Percentiles rank a stretch among this genome's conserved stretches.
phyloP scores from a whole-genome alignment of 2,329 filamentous ascomycete genomes.

The Dactylellina cionopaga region DNA sequence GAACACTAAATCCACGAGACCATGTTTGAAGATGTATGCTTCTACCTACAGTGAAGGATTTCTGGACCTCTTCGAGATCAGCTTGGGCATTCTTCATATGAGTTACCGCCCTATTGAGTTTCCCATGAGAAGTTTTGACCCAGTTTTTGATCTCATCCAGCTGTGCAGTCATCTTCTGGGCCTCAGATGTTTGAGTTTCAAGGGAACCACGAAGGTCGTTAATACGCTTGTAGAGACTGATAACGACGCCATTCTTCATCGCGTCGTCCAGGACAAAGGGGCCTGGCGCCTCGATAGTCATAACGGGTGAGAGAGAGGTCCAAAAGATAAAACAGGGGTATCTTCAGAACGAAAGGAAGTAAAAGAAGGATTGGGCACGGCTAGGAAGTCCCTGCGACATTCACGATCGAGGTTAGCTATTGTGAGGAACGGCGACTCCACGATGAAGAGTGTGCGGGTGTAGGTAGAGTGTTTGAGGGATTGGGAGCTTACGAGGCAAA shows the following conservation, averaged over 20 bases:
- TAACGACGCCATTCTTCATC: slow-evolving; percentile 27
- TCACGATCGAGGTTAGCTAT: not conserved
- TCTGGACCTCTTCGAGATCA: slow-evolving; percentile 12
- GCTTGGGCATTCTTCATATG: slow-evolving; percentile 17
- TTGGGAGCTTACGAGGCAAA: too few species aligned
- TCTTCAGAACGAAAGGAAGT: not conserved
- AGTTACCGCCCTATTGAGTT: not conserved
- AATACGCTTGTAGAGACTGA: slow-evolving; percentile 17
- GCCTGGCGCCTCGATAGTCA: not conserved
- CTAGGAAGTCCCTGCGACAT: not conserved
- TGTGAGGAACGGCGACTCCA: not conserved
- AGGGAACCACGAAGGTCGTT: slow-evolving; percentile 7
- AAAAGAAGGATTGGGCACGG: not conserved
- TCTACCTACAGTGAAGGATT: slow-evolving; percentile 1
- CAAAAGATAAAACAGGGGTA: not conserved
- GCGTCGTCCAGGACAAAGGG: slow-evolving; percentile 11
- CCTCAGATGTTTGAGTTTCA: slow-evolving; percentile 8
- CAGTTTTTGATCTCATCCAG: slow-evolving; percentile 5
- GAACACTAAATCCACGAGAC: too few species aligned
- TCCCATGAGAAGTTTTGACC: slow-evolving; percentile 1
- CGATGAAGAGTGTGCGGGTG: too few species aligned
- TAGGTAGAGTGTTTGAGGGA: too few species aligned
- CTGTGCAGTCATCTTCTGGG: slow-evolving; percentile 9
- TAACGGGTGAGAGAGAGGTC: not conserved
- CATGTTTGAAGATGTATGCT: not conserved